Evolutionary conservation across 352 stramenopile species (phyloP).

Genomic region (Globisporangium solare): DNA sequence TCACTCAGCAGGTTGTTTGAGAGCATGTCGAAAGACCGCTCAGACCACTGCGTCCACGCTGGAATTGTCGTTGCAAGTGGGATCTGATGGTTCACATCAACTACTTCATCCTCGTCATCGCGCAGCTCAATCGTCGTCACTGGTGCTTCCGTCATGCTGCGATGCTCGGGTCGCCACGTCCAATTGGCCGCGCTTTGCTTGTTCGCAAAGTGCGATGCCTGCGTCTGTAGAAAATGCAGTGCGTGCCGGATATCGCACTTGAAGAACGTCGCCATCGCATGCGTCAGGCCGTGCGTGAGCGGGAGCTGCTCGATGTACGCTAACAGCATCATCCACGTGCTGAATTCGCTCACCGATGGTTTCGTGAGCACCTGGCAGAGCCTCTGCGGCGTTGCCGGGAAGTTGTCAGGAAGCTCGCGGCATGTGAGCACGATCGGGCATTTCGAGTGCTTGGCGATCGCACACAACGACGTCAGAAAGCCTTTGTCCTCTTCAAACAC

Average conservation of each 20-base stretch:
- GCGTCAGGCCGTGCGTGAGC: conserved; percentile 26
- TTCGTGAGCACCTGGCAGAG: conserved; percentile 33
- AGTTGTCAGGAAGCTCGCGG: conserved; percentile 46
- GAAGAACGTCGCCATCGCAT: conserved; percentile 49
- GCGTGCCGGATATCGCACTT: conserved; percentile 61
- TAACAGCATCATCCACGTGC: conserved; percentile 58
- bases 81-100: conserved; percentile 1
- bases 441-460: conserved; percentile 79
- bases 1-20: conserved; percentile 52
- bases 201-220: conserved; percentile 22
- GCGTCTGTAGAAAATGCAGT: conserved; percentile 65
- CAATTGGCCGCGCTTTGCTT: conserved; percentile 11
- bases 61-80: conserved; percentile 18
- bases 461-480: conserved; percentile 59
- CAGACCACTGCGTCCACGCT: conserved; percentile 41
- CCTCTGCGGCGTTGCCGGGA: conserved; percentile 42
- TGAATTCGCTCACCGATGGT: conserved; percentile 56
- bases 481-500: conserved; percentile 82
- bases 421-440: conserved; percentile 80
- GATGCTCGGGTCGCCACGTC: conserved; percentile 11
- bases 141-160: background rate
- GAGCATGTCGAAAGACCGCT: conserved; percentile 52
- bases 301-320: conserved; percentile 49
- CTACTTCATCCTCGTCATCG: conserved; percentile 1
- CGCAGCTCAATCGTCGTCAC: background rate